Evolutionary conservation across 441 rosid species (phyloP).

Genomic region (Capsella rubella): DNA sequence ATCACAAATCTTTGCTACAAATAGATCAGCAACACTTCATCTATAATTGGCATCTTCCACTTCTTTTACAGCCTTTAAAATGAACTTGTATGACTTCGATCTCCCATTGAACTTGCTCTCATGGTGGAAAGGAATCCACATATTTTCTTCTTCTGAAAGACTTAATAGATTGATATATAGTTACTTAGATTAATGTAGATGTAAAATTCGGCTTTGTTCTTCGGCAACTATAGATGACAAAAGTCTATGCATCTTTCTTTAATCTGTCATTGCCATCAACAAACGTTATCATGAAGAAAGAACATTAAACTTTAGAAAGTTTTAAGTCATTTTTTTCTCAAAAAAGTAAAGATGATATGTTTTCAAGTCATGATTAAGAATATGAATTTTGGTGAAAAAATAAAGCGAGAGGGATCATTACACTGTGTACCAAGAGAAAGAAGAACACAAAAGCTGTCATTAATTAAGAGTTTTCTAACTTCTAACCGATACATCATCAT

Average conservation of each 20-base stretch:
- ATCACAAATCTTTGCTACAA: conserved; percentile 23
- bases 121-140: conserved; percentile 38
- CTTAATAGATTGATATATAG: conserved; percentile 10
- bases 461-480: conserved; percentile 39
- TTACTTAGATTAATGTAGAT: background rate
- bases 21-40: background rate
- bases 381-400: conserved; percentile 32
- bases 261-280: conserved; percentile 40
- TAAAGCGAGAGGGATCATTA: conserved; percentile 38
- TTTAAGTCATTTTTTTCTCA: conserved; percentile 33
- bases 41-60: conserved; percentile 3
- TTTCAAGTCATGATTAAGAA: conserved; percentile 40
- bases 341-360: conserved; percentile 42
- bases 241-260: conserved; percentile 36
- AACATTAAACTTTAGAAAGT: conserved; percentile 47
- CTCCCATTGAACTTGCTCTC: conserved; percentile 16
- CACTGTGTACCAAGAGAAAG: conserved; percentile 34
- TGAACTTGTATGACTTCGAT: background rate
- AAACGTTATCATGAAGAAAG: conserved; percentile 49
- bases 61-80: conserved; percentile 18
- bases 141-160: conserved; percentile 18
- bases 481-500: conserved; percentile 16
- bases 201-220: background rate
- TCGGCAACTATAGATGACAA: conserved; percentile 26
- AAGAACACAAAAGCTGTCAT: conserved; percentile 34